Percentiles rank a stretch among this genome's conserved stretches.
Conservation (phyloP, 208 protist genomes). For the Leishmania arabica region DNA sequence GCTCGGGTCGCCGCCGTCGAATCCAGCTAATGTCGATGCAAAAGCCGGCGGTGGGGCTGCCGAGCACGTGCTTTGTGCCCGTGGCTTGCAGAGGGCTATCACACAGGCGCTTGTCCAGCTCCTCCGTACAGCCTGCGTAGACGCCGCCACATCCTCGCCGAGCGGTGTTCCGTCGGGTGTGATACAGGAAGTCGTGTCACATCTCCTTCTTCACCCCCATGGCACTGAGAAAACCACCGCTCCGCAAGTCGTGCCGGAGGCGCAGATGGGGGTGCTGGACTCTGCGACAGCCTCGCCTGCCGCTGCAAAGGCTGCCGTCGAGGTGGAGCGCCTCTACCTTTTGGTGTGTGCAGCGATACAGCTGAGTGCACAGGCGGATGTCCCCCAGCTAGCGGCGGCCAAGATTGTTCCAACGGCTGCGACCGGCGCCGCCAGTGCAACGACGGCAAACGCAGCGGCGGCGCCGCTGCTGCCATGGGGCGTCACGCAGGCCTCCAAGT, state of each 20-base stretch:
- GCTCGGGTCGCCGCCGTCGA: neutral
- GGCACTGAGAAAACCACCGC: neutral
- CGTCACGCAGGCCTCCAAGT: slow-evolving; percentile 16
- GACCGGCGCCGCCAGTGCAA: neutral
- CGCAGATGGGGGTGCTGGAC: slow-evolving; percentile 12
- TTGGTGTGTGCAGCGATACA: slow-evolving; percentile 29
- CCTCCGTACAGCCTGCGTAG: neutral
- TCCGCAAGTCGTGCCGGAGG: neutral
- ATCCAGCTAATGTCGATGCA: neutral
- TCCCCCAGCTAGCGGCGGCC: neutral
- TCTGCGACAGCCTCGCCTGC: slow-evolving; percentile 5
- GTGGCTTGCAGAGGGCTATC: slow-evolving; percentile 11
- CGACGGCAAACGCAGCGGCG: neutral
- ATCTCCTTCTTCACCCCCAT: slow-evolving; percentile 24
- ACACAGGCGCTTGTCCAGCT: slow-evolving; percentile 25
- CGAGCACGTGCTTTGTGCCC: slow-evolving; percentile 4
- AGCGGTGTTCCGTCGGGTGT: neutral
- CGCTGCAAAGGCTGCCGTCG: slow-evolving; percentile 13
- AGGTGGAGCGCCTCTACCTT: slow-evolving; percentile 31
- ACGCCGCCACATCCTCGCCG: neutral
- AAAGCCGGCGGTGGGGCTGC: neutral
- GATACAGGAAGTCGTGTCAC: slow-evolving; percentile 15
- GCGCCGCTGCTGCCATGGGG: slow-evolving; percentile 10
- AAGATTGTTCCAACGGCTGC: neutral
- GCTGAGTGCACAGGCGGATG: slow-evolving; percentile 6